Evolutionary conservation across 2,329 filamentous ascomycete species (phyloP), one percentile per base, ranked within the genome.

Genomic region (Diaporthe sp.): DNA sequence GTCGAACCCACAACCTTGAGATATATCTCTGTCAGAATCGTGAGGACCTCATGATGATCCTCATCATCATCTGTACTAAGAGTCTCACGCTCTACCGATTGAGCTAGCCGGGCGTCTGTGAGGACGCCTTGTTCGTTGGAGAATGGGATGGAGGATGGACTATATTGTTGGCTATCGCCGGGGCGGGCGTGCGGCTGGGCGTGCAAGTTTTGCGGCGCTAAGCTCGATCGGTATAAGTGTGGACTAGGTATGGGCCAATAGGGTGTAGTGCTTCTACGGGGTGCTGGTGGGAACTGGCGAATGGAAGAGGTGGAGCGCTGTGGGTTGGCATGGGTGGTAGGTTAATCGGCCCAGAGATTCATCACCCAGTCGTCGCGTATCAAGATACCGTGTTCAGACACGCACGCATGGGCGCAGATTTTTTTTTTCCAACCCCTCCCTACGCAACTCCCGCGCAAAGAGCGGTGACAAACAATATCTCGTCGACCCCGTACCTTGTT

Each of bases 21-120:
- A 74, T 66, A 13, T 22, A 12, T 44, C 37, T 47, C 17, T 74
- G 42, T 71, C 50, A 74, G 66, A 74, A 71, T 68, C 73, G 73
- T 71, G 70, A 69, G 35, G 53, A 22, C 39, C 61, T 44, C n/a
- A n/a, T n/a, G n/a, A n/a, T n/a, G n/a, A n/a, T n/a, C n/a, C n/a
- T n/a, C n/a, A n/a, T n/a, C n/a, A n/a, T n/a, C n/a, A n/a, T n/a
- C n/a, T n/a, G n/a, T n/a, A n/a, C n/a, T 89, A 89, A 90, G 91
- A 92, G 91, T 92, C 90, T 91, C 88, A 92, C 90, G 90, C 90
- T 92, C 90, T 92, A 92, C 89, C 88, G 88, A 91, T 91, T 91
- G 89, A 91, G 89, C 89, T 91, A 91, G 86, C 88, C 87, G 84
- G 87, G 87, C 86, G 69, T 37, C 73, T 32, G 42, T 51, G 17